phyloP scores from a whole-genome alignment of 257 asterid genomes.

The Petunia axillaris region DNA sequence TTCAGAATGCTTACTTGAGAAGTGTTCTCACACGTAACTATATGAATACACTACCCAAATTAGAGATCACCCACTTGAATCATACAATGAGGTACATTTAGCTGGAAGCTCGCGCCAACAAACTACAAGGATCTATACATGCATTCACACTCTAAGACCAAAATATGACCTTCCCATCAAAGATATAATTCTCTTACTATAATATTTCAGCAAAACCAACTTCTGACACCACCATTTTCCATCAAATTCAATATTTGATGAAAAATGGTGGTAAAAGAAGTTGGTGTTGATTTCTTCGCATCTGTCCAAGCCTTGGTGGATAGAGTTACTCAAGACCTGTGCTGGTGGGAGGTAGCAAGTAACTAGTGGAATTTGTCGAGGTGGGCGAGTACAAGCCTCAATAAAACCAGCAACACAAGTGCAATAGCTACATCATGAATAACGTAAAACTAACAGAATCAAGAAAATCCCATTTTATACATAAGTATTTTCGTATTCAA shows the following conservation, averaged over 20 bases:
- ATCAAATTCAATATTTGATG: background rate
- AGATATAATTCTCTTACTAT: background rate
- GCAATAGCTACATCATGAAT: too few species aligned
- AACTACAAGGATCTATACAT: background rate
- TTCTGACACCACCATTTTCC: background rate
- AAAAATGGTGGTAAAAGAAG: too few species aligned
- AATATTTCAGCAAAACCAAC: background rate
- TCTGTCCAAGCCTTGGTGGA: too few species aligned
- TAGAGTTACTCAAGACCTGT: too few species aligned
- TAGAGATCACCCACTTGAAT: background rate
- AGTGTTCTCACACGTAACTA: background rate
- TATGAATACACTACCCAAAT: background rate
- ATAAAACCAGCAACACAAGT: background rate
- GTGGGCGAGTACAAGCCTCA: background rate
- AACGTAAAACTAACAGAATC: background rate
- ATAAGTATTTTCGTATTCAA: background rate
- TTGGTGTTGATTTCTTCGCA: too few species aligned
- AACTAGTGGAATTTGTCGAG: too few species aligned
- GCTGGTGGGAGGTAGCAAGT: too few species aligned
- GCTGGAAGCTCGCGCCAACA: background rate
- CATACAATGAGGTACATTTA: background rate
- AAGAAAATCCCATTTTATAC: background rate
- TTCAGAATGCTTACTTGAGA: background rate
- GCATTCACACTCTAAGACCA: constrained; percentile 12
- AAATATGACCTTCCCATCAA: background rate